phyloP scores from a whole-genome alignment of 108 stramenopile genomes.

The Aurantiochytrium sp. region DNA sequence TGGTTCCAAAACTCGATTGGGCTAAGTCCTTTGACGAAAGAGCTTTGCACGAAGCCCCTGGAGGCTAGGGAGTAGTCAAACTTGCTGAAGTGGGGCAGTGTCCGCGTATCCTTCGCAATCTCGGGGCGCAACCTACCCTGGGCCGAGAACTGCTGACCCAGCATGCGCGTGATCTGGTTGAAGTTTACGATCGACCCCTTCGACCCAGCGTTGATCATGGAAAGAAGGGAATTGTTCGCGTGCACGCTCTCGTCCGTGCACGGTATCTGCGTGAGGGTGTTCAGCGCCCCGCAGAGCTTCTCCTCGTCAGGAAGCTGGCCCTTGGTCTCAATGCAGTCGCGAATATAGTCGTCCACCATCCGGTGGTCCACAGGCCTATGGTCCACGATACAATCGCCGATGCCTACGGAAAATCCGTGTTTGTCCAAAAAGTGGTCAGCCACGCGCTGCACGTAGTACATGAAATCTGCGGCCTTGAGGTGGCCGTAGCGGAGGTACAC shows the following conservation, averaged over 20 bases:
- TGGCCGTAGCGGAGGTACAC: not conserved
- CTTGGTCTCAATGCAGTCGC: not conserved
- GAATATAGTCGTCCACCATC: not conserved
- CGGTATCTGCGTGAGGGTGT: not conserved
- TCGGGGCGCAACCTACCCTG: not conserved
- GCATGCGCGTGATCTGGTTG: not conserved
- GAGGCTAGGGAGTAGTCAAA: not conserved
- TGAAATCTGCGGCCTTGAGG: not conserved
- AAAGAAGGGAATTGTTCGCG: not conserved
- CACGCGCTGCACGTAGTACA: not conserved
- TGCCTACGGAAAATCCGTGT: not conserved
- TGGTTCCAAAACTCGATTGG: constrained; percentile 4
- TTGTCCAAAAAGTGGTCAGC: not conserved
- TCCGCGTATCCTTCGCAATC: not conserved
- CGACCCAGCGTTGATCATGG: not conserved
- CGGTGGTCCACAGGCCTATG: not conserved
- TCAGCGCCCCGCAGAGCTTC: not conserved
- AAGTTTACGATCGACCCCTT: not conserved
- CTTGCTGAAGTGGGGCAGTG: not conserved
- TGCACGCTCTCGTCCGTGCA: not conserved
- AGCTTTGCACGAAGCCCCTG: not conserved
- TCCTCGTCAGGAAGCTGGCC: not conserved
- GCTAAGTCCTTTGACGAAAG: not conserved
- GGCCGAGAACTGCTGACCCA: not conserved
- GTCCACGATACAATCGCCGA: not conserved